Evolutionary conservation across 495 filamentous ascomycete genomes (phyloP).

Genomic region (Alectoria sarmentosa): DNA sequence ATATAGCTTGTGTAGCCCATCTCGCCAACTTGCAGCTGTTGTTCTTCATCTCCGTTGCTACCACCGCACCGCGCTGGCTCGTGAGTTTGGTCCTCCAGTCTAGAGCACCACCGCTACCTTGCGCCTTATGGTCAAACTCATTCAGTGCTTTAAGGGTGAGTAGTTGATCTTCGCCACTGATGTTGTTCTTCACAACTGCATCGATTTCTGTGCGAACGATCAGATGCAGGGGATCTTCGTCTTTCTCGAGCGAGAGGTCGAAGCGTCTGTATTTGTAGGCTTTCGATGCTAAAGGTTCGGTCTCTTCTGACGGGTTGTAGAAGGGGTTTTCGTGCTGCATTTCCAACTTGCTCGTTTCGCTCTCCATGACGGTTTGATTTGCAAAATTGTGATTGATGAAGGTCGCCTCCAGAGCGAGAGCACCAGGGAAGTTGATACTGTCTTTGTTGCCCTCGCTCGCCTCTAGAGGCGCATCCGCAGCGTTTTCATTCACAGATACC

Average conservation of each 20-base stretch:
- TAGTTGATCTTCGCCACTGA: slow-evolving; percentile 80
- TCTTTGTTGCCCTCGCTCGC: slow-evolving; percentile 90
- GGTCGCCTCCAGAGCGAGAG: slow-evolving; percentile 91
- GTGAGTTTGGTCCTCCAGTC: slow-evolving; percentile 95
- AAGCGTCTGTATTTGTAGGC: slow-evolving; percentile 97
- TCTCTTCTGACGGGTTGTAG: slow-evolving; percentile 90
- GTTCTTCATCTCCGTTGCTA: slow-evolving; percentile 99
- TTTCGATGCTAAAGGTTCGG: slow-evolving; percentile 87
- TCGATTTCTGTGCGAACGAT: slow-evolving; percentile 96
- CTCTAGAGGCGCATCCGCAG: slow-evolving; percentile 90
- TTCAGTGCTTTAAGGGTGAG: slow-evolving; percentile 93
- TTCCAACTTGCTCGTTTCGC: slow-evolving; percentile 62
- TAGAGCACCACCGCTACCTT: slow-evolving; percentile 84
- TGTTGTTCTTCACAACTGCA: slow-evolving; percentile 88
- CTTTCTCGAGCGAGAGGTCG: slow-evolving; percentile 84
- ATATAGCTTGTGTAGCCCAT: slow-evolving; percentile 93
- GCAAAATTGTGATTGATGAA: slow-evolving; percentile 99
- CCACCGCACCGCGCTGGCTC: slow-evolving; percentile 87
- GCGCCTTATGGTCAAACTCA: slow-evolving; percentile 97
- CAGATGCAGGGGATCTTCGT: slow-evolving; percentile 84
- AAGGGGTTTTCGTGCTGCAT: slow-evolving; percentile 91
- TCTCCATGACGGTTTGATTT: slow-evolving; percentile 85
- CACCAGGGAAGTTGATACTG: slow-evolving; percentile 80
- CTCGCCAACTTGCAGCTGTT: slow-evolving; percentile 95
- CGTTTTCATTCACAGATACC: slow-evolving; percentile 98